Evolutionary conservation across 495 filamentous ascomycete genomes (phyloP), one percentile per base, ranked within the genome.

Genomic region (Talaromyces nanjingensis): DNA sequence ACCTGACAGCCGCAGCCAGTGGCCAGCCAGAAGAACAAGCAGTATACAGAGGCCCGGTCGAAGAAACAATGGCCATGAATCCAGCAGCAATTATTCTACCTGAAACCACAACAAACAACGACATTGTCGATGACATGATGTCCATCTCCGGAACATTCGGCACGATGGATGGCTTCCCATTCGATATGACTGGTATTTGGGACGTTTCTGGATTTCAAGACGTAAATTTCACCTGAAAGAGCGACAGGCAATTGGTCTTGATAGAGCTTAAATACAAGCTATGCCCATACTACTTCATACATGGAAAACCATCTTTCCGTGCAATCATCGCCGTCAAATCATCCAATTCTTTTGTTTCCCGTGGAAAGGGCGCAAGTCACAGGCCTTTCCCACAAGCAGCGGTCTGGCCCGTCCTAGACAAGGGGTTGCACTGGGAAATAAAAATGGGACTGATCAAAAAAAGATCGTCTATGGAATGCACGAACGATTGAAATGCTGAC

Each of bases 81-180:
- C 63, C 64, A 4, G 76, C 77, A 4, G 73, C 74, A 4, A 81
- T 81, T 11, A 76, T 74, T 16, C 67, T 81, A 33, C 76, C 78
- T 0, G 78, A 81, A 63, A 81, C 78, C 6, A 75, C 78, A 66
- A 79, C 78, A 25, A 78, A 81, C 60, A 81, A 81, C 64, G 78
- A 81, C 60, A 81, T 81, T 42, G 78, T 81, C 4, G 78, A 81
- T 45, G 78, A 81, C 55, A 81, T 81, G 78, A 81, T 81, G 78
- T 79, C 76, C 4, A 81, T 81, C 25, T 79, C 78, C 0, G 76
- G 76, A 62, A 79, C 77, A 1, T 81, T 81, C 52, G 78, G 78
- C 11, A 81, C 78, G 1, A 79, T 81, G 77, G 78, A 81, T 63
- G 78, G 78, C 2, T 81, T 81, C 64, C 78, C 78, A 33, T 79